Percentiles rank a stretch among this genome's conserved stretches.
Conservation (phyloP, 1,284 basidiomycete species). For the Ceratorhiza oryzae-sativae region DNA sequence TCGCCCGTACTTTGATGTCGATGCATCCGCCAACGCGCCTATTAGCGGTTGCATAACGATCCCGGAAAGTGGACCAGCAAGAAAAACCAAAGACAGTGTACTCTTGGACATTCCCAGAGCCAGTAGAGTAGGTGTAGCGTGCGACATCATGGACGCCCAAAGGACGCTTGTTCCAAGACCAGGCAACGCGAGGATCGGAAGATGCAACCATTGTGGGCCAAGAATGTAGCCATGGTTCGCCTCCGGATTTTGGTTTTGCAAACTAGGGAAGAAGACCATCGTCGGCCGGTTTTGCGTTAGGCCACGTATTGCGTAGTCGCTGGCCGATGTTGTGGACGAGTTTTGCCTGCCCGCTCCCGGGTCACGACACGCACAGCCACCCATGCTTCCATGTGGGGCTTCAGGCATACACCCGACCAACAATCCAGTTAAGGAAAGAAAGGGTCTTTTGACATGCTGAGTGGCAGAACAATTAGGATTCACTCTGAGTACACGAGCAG, state of each 20-base stretch:
- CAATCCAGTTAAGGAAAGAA: conserved; percentile 2
- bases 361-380: conserved; percentile 37
- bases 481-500: background rate
- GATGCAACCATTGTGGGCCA: conserved; percentile 37
- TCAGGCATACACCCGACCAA: background rate
- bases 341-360: conserved; percentile 7
- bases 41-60: conserved; percentile 92
- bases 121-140: conserved; percentile 56
- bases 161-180: conserved; percentile 37
- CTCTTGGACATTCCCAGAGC: conserved; percentile 90
- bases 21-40: conserved; percentile 86
- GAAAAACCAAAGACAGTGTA: conserved; percentile 88
- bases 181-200: conserved; percentile 31
- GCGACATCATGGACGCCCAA: conserved; percentile 39
- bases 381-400: conserved; percentile 34
- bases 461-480: background rate
- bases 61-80: conserved; percentile 92
- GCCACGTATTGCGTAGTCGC: conserved; percentile 21
- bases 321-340: conserved; percentile 23
- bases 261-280: conserved; percentile 32
- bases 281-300: conserved; percentile 4
- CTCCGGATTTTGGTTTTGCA: conserved; percentile 27
- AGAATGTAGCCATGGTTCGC: conserved; percentile 32
- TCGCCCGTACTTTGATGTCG: conserved; percentile 82
- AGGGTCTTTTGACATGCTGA: background rate